Percentiles rank a stretch among this genome's conserved stretches.
phyloP scores from a whole-genome alignment of 78 protist species.

The Cavenderia fasciculata region DNA sequence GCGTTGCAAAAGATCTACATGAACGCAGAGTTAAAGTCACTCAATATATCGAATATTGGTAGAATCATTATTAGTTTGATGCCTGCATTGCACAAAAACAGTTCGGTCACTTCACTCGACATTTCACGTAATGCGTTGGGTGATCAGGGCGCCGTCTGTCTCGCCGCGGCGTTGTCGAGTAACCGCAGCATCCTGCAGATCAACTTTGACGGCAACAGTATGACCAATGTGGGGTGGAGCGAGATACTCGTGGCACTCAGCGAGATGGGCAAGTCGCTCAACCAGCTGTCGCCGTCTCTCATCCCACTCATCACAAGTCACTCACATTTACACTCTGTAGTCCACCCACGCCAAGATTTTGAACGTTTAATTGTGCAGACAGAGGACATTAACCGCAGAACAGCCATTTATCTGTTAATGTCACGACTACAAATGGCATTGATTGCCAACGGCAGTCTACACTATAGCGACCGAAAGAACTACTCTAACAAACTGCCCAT shows the following conservation, averaged over 20 bases:
- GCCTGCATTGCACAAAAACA: slow-evolving; percentile 18
- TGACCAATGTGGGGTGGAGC: slow-evolving; percentile 59
- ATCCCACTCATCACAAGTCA: slow-evolving; percentile 11
- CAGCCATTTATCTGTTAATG: slow-evolving; percentile 4
- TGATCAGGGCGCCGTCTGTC: slow-evolving; percentile 43
- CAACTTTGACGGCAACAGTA: slow-evolving; percentile 38
- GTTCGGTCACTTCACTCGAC: slow-evolving; percentile 28
- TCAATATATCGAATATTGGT: slow-evolving; percentile 43
- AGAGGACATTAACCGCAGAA: not conserved
- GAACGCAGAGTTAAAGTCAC: slow-evolving; percentile 31
- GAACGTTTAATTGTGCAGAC: slow-evolving; percentile 10
- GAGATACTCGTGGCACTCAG: slow-evolving; percentile 1
- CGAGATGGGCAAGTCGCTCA: not conserved
- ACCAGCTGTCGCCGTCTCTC: slow-evolving; percentile 3
- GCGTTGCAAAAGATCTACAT: slow-evolving; percentile 33
- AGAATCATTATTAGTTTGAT: not conserved
- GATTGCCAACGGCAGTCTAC: slow-evolving; percentile 9
- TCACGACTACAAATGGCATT: slow-evolving; percentile 50
- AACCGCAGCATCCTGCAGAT: slow-evolving; percentile 26
- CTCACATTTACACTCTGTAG: slow-evolving; percentile 22
- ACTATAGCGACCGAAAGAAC: not conserved
- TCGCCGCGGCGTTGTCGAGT: not conserved
- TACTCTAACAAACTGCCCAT: slow-evolving; percentile 3
- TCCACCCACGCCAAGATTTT: slow-evolving; percentile 26
- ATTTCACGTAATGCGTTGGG: slow-evolving; percentile 30